Conservation (phyloP, 2,329 filamentous ascomycete genomes). For the Tolypocladium ophioglossoides region DNA sequence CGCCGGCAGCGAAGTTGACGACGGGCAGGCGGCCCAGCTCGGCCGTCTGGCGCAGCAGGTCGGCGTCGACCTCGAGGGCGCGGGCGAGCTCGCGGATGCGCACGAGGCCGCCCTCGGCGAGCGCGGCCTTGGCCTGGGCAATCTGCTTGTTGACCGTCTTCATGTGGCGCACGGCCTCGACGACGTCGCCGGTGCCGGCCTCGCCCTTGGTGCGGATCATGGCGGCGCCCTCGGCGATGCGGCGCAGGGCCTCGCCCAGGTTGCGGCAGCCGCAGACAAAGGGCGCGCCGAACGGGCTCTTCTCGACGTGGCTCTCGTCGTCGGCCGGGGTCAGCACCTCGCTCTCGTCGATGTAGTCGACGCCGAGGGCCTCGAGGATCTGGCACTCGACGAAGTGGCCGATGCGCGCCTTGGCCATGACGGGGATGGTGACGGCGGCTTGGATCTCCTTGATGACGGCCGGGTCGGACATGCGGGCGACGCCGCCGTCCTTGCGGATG, state of each 20-base stretch:
- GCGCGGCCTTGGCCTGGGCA: conserved; percentile 64
- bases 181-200: conserved; percentile 91
- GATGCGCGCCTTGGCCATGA: conserved; percentile 98
- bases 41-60: conserved; percentile 75
- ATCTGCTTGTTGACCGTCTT: conserved; percentile 81
- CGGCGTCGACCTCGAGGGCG: conserved; percentile 68
- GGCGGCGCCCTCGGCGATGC: conserved; percentile 86
- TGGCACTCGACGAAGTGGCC: conserved; percentile 98
- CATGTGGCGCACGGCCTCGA: conserved; percentile 95
- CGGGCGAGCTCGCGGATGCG: conserved; percentile 63
- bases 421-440: conserved; percentile 87
- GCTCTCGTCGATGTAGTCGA: conserved; percentile 97
- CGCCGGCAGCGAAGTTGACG: conserved; percentile 97
- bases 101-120: conserved; percentile 41
- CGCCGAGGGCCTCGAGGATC: conserved; percentile 88
- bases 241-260: conserved; percentile 81
- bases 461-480: conserved; percentile 94
- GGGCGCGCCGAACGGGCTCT: conserved; percentile 69
- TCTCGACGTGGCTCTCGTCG: conserved; percentile 82
- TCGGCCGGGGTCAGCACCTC: conserved; percentile 96
- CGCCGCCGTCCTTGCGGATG: conserved; percentile 84
- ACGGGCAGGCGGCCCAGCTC: conserved; percentile 82
- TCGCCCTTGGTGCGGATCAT: conserved; percentile 99
- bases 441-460: conserved; percentile 93
- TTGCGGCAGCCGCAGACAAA: conserved; percentile 97